A percentile compares a stretch with the other conserved stretches of the same genome.
Evolutionary conservation across 2,329 filamentous ascomycete genomes (phyloP).

Genomic region (Neopestalotiopsis sp.): DNA sequence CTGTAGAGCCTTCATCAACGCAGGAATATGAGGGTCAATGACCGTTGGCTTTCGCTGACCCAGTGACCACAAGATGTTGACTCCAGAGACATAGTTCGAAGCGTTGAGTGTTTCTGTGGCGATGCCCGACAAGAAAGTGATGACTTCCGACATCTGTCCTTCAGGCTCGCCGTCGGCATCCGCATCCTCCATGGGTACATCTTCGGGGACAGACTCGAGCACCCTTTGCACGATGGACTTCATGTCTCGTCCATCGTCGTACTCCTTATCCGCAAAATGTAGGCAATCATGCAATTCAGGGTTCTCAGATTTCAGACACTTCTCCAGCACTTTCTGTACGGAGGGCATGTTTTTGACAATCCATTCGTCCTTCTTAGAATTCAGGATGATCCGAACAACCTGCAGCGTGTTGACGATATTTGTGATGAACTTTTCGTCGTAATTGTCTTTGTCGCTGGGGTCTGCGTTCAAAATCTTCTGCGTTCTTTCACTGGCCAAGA

Average conservation of each 20-base stretch:
- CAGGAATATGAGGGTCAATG: conserved; percentile 86
- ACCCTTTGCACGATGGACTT: conserved; percentile 80
- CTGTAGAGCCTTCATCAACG: conserved; percentile 92
- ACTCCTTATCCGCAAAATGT: conserved; percentile 73
- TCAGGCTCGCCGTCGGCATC: conserved; percentile 87
- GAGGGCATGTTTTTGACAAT: conserved; percentile 76
- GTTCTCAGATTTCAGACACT: conserved; percentile 85
- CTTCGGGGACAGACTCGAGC: conserved; percentile 86
- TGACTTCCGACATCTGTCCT: conserved; percentile 82
- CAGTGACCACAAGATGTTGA: conserved; percentile 93
- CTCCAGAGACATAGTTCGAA: conserved; percentile 81
- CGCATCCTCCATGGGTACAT: conserved; percentile 73
- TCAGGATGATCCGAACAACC: conserved; percentile 86
- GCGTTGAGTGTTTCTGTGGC: conserved; percentile 87
- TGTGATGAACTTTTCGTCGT: conserved; percentile 83
- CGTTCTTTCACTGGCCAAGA: conserved; percentile 82
- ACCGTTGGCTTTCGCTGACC: conserved; percentile 83
- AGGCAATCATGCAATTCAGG: conserved; percentile 93
- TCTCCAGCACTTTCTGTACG: conserved; percentile 88
- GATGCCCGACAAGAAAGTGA: conserved; percentile 81
- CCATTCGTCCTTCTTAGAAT: conserved; percentile 90
- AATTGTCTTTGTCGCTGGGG: conserved; percentile 69
- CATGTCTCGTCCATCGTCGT: conserved; percentile 72
- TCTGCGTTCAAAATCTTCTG: conserved; percentile 62
- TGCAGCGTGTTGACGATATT: conserved; percentile 94